Evolutionary conservation across 2,329 filamentous ascomycete genomes (phyloP), one percentile per base, ranked within the genome.

Genomic region (Paraphaeosphaeria minitans): DNA sequence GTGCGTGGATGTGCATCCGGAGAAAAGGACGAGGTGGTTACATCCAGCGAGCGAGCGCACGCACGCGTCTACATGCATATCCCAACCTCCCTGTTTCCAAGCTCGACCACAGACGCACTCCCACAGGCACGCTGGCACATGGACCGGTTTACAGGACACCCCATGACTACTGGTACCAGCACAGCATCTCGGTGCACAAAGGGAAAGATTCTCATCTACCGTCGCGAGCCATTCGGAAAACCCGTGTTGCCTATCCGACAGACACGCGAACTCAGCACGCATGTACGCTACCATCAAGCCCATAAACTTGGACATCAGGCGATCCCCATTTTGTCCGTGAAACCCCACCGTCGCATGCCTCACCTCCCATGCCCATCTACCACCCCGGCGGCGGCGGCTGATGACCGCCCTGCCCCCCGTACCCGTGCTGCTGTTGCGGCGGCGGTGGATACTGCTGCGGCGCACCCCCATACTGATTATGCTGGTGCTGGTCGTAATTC

Each of bases 401-500:
- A 22, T 45, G 43, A 10, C 55, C 51, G 24, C 61, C 58, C n/a
- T 64, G 55, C 21, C 46, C 29, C 9, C 59, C 59, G 27, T 59
- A 57, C 50, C 54, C 53, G 14, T 57, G 48, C n/a, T 55, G 43
- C n/a, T 57, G 53, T 14, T 58, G 55, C 47, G 27, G 60, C 7
- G 59, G 63, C 24, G 63, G 63, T 7, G 62, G 57, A 12, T 59
- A 53, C 21, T 62, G 60, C 33, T 66, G 65, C 27, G 56, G 58
- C 41, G 46, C 60, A 14, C 62, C 62, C 24, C 61, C 65, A 29
- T 65, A 61, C 55, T 62, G 62, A 58, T 72, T 70, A 58, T 73
- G 70, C 53, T 74, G 66, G 56, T 74, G 71, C 55, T 72, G 70
- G 35, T 70, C 69, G 51, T 74, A 71, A 57, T 69, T 71, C 22